These are phyloP conservation scores for Tilletiopsis washingtonensis DNA, from an alignment of 1,284 basidiomycete species.

Conservation along the genomic window DNA sequence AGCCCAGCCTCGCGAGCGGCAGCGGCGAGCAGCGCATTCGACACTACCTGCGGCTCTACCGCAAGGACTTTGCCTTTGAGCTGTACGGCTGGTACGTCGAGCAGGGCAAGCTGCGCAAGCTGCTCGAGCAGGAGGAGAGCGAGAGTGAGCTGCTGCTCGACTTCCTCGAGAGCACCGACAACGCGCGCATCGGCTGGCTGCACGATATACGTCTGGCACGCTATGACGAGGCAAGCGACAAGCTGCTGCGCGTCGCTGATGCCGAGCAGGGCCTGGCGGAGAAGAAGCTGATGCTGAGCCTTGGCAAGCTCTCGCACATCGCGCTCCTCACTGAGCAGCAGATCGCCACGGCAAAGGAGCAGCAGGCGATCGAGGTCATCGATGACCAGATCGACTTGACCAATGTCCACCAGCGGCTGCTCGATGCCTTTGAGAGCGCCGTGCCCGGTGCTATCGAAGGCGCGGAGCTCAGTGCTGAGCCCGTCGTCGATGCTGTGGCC, in stretches of 20 bases:
- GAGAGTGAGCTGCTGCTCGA: constrained; percentile 62
- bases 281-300: constrained; percentile 72
- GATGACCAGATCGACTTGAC: constrained; percentile 54
- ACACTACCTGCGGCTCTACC: constrained; percentile 70
- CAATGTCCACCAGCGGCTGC: constrained; percentile 52
- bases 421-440: not conserved
- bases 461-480: not conserved
- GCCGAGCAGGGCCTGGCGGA: constrained; percentile 48
- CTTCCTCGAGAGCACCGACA: constrained; percentile 62
- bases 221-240: constrained; percentile 60
- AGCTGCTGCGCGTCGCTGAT: constrained; percentile 58
- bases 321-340: constrained; percentile 48
- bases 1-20: constrained; percentile 51
- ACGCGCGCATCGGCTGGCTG: constrained; percentile 69
- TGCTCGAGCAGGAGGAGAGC: constrained; percentile 65
- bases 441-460: not conserved
- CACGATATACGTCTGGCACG: constrained; percentile 70
- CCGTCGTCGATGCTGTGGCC: not conserved
- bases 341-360: constrained; percentile 15
- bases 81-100: constrained; percentile 66
- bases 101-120: constrained; percentile 59
- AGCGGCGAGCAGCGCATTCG: constrained; percentile 48
- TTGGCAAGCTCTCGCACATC: constrained; percentile 78
- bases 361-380: constrained; percentile 47
- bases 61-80: constrained; percentile 75